Conservation (phyloP, 352 stramenopile genomes). For the Phytopythium delawarense region DNA sequence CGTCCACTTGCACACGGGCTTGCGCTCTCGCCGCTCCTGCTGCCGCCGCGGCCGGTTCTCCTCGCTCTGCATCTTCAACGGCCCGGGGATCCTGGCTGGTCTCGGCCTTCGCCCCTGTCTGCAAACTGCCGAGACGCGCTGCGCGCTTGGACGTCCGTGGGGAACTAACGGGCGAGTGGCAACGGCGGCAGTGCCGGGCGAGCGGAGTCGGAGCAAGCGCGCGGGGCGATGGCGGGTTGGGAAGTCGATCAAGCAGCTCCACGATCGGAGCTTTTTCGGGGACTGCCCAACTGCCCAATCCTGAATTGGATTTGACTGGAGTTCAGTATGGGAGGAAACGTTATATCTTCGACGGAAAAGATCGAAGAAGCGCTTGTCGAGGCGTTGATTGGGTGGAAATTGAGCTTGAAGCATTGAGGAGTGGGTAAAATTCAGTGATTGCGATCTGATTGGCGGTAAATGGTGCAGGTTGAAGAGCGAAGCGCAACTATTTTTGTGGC, state of each 20-base stretch:
- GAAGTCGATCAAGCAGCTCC: neutral
- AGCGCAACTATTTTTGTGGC: neutral
- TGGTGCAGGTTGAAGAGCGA: neutral
- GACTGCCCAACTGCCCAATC: slow-evolving; percentile 38
- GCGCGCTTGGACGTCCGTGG: neutral
- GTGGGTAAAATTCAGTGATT: neutral
- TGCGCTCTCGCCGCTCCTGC: slow-evolving; percentile 40
- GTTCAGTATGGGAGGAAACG: slow-evolving; percentile 36
- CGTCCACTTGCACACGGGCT: slow-evolving; percentile 83
- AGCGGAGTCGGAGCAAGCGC: neutral
- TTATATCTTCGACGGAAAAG: slow-evolving; percentile 45
- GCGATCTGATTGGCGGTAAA: neutral
- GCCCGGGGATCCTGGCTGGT: neutral
- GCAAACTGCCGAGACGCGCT: neutral
- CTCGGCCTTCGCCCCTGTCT: neutral
- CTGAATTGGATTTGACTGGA: slow-evolving; percentile 27
- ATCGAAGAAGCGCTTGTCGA: slow-evolving; percentile 23
- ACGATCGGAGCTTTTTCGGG: neutral
- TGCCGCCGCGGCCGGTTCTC: neutral
- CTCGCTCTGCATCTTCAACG: neutral
- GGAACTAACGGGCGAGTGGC: slow-evolving; percentile 1
- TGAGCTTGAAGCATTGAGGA: neutral
- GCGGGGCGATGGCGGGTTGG: neutral
- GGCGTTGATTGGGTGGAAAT: neutral
- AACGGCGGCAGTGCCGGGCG: neutral